Evolutionary conservation across 106 monocot genomes (phyloP).

Genomic region (Acorus calamus): DNA sequence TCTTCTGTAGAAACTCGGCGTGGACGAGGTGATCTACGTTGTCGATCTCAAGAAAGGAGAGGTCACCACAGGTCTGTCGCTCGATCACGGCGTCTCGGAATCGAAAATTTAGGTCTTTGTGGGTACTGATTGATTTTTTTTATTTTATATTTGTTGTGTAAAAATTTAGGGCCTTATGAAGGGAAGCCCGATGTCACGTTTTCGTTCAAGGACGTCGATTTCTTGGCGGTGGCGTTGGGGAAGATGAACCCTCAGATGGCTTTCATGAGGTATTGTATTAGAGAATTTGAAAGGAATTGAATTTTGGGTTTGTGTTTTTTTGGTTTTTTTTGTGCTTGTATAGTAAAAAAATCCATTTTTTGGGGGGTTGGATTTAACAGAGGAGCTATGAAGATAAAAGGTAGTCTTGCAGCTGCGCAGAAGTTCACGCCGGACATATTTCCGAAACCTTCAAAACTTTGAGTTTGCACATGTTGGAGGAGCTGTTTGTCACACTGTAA

Average conservation of each 20-base stretch:
- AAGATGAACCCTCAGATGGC: conserved; percentile 98
- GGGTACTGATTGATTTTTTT: too few species aligned
- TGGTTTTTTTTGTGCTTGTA: not conserved
- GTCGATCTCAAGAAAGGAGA: conserved; percentile 91
- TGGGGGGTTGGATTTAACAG: conserved; percentile 19
- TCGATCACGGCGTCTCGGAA: too few species aligned
- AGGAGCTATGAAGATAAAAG: conserved; percentile 89
- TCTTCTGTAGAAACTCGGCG: conserved; percentile 64
- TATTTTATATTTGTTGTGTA: too few species aligned
- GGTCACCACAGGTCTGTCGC: conserved; percentile 55
- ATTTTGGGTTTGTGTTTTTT: not conserved
- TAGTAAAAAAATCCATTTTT: not conserved
- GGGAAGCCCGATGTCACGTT: conserved; percentile 92
- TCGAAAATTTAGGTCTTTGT: too few species aligned
- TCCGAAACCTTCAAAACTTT: conserved; percentile 93
- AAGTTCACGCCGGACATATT: conserved; percentile 98
- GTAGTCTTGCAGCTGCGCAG: conserved; percentile 83
- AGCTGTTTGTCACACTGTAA: too few species aligned
- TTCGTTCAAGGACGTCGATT: conserved; percentile 82
- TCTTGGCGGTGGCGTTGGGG: conserved; percentile 63
- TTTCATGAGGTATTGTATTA: conserved; percentile 51
- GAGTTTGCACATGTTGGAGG: conserved; percentile 1
- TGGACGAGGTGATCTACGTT: conserved; percentile 87
- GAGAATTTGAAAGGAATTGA: not conserved
- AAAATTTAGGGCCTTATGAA: conserved; percentile 49